Evolutionary conservation across 1,284 basidiomycete genomes (phyloP).

Genomic region (Ustilago loliicola): DNA sequence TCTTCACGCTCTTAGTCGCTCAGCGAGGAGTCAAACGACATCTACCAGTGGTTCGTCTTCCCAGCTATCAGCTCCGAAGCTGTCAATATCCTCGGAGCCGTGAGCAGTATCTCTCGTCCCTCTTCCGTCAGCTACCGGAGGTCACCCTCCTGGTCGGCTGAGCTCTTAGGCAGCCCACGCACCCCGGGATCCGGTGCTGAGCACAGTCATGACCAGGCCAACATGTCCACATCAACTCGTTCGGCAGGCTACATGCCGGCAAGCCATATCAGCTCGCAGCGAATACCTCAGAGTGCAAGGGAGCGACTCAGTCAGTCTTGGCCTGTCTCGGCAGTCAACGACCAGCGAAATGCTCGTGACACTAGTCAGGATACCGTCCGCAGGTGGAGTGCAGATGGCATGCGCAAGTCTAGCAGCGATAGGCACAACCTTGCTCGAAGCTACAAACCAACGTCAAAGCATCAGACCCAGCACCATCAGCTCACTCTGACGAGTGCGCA

Average conservation of each 20-base stretch:
- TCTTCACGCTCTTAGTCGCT: not conserved
- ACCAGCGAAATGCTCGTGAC: not conserved
- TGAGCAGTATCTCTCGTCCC: slow-evolving; percentile 36
- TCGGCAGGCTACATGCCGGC: not conserved
- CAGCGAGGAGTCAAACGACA: not conserved
- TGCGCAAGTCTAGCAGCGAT: not conserved
- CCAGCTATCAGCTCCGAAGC: slow-evolving; percentile 30
- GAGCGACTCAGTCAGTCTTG: not conserved
- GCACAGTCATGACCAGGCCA: not conserved
- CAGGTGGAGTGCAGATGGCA: not conserved
- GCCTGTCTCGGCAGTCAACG: not conserved
- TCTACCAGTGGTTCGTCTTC: not conserved
- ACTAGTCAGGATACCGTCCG: not conserved
- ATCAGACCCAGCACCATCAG: not conserved
- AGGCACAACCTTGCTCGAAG: not conserved
- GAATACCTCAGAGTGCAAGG: not conserved
- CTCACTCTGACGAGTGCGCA: not conserved
- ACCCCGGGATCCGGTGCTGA: slow-evolving; percentile 13
- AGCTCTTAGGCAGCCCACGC: slow-evolving; percentile 19
- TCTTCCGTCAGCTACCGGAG: slow-evolving; percentile 35
- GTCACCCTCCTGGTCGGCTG: slow-evolving; percentile 42
- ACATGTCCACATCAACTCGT: not conserved
- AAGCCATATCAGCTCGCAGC: not conserved
- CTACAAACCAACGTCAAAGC: not conserved
- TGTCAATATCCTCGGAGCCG: slow-evolving; percentile 18